These are phyloP conservation scores for Acacia crassicarpa DNA, from an alignment of 306 rosid species.

Conservation along the genomic window DNA sequence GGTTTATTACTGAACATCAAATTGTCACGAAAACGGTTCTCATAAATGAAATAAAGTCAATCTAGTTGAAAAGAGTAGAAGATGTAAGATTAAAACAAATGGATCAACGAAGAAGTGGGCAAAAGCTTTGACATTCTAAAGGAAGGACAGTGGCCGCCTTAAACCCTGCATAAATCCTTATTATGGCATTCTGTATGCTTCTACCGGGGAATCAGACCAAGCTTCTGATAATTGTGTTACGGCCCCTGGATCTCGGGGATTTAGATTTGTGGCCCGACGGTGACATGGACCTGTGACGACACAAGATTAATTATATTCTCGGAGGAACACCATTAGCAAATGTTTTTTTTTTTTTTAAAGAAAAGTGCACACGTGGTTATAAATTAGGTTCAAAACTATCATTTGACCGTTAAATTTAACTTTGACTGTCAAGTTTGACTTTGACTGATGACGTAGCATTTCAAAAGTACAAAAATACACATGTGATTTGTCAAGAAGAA, in stretches of 20 bases:
- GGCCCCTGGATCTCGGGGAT: background rate
- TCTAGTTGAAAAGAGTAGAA: background rate
- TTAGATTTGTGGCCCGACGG: background rate
- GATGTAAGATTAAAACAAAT: background rate
- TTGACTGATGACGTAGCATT: too few relatives aligned
- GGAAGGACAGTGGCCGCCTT: conserved; percentile 41
- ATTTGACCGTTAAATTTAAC: too few relatives aligned
- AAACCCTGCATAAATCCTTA: conserved; percentile 47
- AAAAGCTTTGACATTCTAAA: conserved; percentile 35
- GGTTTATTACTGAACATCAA: conserved; percentile 51
- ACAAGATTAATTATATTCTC: too few relatives aligned
- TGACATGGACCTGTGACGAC: background rate
- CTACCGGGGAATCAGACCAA: background rate
- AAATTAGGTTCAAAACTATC: too few relatives aligned
- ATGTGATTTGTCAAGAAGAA: too few relatives aligned
- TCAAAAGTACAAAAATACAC: too few relatives aligned
- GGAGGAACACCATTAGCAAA: too few relatives aligned
- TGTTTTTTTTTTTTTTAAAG: too few relatives aligned
- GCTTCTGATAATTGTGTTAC: background rate
- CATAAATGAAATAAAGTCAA: background rate
- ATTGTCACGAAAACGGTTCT: conserved; percentile 1
- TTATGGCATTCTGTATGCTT: background rate
- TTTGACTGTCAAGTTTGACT: too few relatives aligned
- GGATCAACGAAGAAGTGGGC: background rate
- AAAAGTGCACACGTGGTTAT: too few relatives aligned